Evolutionary conservation across 1,139 yeast genomes (phyloP).

Genomic region (Taphrina populina): DNA sequence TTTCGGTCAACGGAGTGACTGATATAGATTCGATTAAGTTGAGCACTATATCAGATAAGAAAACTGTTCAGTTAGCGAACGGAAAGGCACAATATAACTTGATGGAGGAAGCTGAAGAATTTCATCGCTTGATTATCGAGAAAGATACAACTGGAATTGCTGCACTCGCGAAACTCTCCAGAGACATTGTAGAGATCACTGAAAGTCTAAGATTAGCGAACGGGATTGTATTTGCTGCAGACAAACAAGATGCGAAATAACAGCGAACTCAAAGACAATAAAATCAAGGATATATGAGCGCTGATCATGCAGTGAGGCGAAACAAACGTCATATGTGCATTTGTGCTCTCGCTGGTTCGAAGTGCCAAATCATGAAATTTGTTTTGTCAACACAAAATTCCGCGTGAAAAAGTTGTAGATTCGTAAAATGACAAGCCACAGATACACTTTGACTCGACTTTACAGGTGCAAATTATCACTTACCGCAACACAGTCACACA

Average conservation of each 20-base stretch:
- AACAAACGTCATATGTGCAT: too few relatives aligned
- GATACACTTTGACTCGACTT: too few relatives aligned
- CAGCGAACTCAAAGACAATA: too few relatives aligned
- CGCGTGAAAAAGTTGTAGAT: too few relatives aligned
- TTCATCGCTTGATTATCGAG: conserved; percentile 16
- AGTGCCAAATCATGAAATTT: too few relatives aligned
- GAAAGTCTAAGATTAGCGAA: conserved; percentile 10
- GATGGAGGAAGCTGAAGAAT: conserved; percentile 29
- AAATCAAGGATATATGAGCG: too few relatives aligned
- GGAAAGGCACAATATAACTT: conserved; percentile 19
- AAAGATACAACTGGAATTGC: conserved; percentile 10
- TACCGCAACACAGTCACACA: too few relatives aligned
- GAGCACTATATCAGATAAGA: conserved; percentile 3
- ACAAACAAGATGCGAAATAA: not conserved
- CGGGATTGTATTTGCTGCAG: conserved; percentile 16
- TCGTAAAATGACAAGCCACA: too few relatives aligned
- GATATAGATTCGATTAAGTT: conserved; percentile 24
- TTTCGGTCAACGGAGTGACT: conserved; percentile 24
- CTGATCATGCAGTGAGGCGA: too few relatives aligned
- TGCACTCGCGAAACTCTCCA: conserved; percentile 7
- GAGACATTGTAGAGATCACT: conserved; percentile 16
- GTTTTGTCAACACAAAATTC: too few relatives aligned
- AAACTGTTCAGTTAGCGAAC: conserved; percentile 8
- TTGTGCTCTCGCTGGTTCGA: too few relatives aligned
- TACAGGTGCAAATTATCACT: too few relatives aligned